Evolutionary conservation across 2,329 filamentous ascomycete genomes (phyloP).

Genomic region (Leptodontidium sp.): DNA sequence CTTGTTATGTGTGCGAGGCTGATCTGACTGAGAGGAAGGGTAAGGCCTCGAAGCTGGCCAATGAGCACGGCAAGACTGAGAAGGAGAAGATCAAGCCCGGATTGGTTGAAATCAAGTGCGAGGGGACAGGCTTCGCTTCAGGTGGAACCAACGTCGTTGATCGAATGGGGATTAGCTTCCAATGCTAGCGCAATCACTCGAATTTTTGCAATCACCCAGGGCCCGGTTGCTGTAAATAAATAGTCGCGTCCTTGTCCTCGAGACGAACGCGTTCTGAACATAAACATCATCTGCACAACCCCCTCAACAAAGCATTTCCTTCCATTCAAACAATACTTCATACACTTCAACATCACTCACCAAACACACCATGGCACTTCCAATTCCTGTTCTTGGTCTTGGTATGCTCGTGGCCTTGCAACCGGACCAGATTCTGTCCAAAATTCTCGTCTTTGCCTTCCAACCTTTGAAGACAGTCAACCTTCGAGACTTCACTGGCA

Average conservation of each 20-base stretch:
- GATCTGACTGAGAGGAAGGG: conserved; percentile 65
- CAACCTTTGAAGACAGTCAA: neutral
- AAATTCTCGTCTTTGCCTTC: neutral
- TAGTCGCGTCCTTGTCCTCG: no score
- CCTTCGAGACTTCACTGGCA: neutral
- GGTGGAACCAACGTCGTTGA: conserved; percentile 85
- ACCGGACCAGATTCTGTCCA: neutral
- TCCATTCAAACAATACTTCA: neutral
- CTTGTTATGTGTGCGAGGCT: conserved; percentile 88
- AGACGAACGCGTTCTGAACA: no score
- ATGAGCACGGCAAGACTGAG: conserved; percentile 55
- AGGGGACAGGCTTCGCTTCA: conserved; percentile 92
- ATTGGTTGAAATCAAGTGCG: conserved; percentile 80
- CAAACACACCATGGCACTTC: neutral
- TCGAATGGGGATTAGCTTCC: conserved; percentile 81
- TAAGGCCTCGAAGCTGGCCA: conserved; percentile 56
- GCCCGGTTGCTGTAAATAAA: no score
- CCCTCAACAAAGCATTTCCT: neutral
- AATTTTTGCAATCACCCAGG: neutral
- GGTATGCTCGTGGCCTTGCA: neutral
- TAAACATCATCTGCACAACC: no score
- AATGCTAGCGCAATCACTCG: conserved; percentile 62
- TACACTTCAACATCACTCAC: no score
- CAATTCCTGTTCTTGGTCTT: neutral
- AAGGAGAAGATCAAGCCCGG: conserved; percentile 72